Conservation (phyloP, 2,329 filamentous ascomycete genomes). For the Talaromyces sp. region DNA sequence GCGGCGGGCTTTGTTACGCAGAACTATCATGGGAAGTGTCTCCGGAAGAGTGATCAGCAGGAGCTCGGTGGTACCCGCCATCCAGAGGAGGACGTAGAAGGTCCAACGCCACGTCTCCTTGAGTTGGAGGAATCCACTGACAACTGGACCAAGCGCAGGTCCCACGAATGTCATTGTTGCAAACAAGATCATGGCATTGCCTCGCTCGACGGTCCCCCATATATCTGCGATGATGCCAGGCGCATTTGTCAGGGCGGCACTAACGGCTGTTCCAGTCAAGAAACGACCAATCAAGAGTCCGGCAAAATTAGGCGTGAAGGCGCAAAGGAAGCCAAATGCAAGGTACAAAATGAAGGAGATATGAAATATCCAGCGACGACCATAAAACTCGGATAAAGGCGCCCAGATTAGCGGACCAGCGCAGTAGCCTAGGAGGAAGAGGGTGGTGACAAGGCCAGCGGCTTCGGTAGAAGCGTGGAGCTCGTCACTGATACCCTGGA, state of each 20-base stretch:
- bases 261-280: not conserved
- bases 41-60: not conserved
- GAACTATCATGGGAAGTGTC: not conserved
- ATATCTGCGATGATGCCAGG: not conserved
- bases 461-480: slow-evolving; percentile 46
- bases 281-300: not conserved
- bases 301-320: not conserved
- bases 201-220: not conserved
- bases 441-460: slow-evolving; percentile 54
- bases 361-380: no score
- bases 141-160: not conserved
- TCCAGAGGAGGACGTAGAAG: not conserved
- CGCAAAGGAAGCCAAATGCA: not conserved
- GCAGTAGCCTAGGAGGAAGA: slow-evolving; percentile 61
- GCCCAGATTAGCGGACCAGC: slow-evolving; percentile 59
- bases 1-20: not conserved
- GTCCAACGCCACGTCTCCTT: not conserved
- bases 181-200: not conserved
- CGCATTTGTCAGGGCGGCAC: not conserved
- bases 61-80: not conserved
- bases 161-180: not conserved
- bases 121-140: not conserved
- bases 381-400: slow-evolving; percentile 61
- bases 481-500: slow-evolving; percentile 37
- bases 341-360: no score